Evolutionary conservation across 2,329 filamentous ascomycete genomes (phyloP).

Genomic region (Clarireedia paspali): DNA sequence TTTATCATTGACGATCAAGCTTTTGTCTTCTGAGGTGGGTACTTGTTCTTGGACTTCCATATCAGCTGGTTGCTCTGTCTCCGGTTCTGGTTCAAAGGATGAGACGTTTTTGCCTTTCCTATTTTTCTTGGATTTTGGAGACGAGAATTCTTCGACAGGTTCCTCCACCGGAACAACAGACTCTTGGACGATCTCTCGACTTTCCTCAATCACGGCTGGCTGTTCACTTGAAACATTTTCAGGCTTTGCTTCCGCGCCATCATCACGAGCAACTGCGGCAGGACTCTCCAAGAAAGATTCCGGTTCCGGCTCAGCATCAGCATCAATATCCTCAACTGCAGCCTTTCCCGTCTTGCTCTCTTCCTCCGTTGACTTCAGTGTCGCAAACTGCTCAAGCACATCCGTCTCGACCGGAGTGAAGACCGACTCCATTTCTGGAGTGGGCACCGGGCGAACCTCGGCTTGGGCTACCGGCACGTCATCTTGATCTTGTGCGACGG

Average conservation of each 20-base stretch:
- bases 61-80: neutral
- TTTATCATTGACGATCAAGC: neutral
- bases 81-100: slow-evolving; percentile 7
- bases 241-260: neutral
- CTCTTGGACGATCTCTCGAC: neutral
- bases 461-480: neutral
- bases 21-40: neutral
- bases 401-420: neutral
- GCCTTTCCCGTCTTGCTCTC: slow-evolving; percentile 6
- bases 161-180: neutral
- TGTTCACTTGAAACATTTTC: slow-evolving; percentile 8
- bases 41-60: neutral
- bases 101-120: slow-evolving; percentile 13
- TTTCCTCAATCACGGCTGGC: neutral
- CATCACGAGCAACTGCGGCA: neutral
- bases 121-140: slow-evolving; percentile 15
- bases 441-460: slow-evolving; percentile 6
- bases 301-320: neutral
- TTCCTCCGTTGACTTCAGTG: slow-evolving; percentile 15
- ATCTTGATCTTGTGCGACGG: slow-evolving; percentile 12
- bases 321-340: neutral
- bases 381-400: neutral
- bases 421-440: neutral
- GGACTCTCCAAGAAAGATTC: neutral
- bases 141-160: slow-evolving; percentile 7